These are phyloP conservation scores for Blastocystis sp. DNA, from an alignment of 352 stramenopile species.

Conservation along the genomic window DNA sequence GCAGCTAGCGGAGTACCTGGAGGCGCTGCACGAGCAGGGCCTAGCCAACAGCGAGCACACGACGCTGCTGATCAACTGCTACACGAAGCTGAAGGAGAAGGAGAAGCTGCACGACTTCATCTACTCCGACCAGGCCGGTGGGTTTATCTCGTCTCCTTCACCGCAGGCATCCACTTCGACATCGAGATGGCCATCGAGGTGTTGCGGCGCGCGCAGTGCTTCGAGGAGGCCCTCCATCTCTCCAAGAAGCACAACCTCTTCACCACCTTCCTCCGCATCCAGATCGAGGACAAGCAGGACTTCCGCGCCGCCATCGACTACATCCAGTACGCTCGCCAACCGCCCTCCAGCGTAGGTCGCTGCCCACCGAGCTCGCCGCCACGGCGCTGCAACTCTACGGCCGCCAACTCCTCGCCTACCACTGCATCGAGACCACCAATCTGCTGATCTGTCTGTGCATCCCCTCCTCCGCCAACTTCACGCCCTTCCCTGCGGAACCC, in stretches of 20 bases:
- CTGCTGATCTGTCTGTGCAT: conserved; percentile 84
- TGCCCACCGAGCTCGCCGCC: conserved; percentile 33
- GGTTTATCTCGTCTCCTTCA: background rate
- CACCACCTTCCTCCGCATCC: conserved; percentile 86
- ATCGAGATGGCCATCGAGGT: conserved; percentile 86
- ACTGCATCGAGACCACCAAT: conserved; percentile 83
- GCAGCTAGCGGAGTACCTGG: conserved; percentile 91
- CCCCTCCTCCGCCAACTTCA: conserved; percentile 26
- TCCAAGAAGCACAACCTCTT: conserved; percentile 82
- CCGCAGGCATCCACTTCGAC: conserved; percentile 81
- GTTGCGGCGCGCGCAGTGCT: conserved; percentile 84
- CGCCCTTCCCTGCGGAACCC: background rate
- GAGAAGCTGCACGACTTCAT: conserved; percentile 87
- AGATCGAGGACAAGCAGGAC: conserved; percentile 82
- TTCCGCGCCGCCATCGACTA: conserved; percentile 84
- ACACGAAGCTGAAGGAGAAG: conserved; percentile 84
- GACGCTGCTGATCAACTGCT: conserved; percentile 88
- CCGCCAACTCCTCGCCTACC: conserved; percentile 81
- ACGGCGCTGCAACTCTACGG: conserved; percentile 80
- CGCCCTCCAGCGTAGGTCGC: background rate
- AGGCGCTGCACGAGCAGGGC: conserved; percentile 80
- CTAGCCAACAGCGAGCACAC: conserved; percentile 87
- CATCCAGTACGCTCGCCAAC: conserved; percentile 73
- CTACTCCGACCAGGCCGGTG: conserved; percentile 75
- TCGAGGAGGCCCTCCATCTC: conserved; percentile 81